Evolutionary conservation across 2,329 filamentous ascomycete genomes (phyloP).

Genomic region (Calonectria henricotiae): DNA sequence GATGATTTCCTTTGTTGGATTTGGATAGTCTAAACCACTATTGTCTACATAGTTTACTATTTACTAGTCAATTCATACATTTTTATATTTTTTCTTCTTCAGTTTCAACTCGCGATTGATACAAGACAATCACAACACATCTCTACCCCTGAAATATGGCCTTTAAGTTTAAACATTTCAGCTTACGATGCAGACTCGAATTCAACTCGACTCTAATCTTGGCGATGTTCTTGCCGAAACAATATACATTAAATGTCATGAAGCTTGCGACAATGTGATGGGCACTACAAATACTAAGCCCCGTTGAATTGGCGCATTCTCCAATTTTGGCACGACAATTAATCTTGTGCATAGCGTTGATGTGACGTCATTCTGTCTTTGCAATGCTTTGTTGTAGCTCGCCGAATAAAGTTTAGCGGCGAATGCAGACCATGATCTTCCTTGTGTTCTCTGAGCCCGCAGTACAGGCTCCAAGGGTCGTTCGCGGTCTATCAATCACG

Average conservation of each 20-base stretch:
- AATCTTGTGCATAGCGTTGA: background rate
- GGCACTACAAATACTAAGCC: background rate
- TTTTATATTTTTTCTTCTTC: background rate
- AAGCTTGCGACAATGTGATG: too few species aligned
- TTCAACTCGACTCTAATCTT: background rate
- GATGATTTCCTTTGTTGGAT: constrained; percentile 7
- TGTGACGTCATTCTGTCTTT: background rate
- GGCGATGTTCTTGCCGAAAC: background rate
- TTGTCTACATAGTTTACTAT: constrained; percentile 20
- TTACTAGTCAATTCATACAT: constrained; percentile 4
- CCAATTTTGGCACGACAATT: background rate
- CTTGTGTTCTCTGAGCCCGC: background rate
- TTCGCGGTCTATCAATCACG: background rate
- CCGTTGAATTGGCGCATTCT: too few species aligned
- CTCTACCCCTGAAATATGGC: background rate
- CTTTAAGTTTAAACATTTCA: background rate
- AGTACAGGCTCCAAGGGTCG: background rate
- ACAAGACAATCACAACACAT: background rate
- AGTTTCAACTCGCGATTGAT: background rate
- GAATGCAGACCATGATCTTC: background rate
- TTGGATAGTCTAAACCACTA: constrained; percentile 15
- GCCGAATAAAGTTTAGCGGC: background rate
- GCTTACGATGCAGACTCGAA: background rate
- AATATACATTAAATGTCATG: too few species aligned
- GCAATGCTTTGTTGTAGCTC: background rate